Base-by-base conservation (phyloP, 2,329 filamentous ascomycete genomes). In the Aspergillus sp. region DNA sequence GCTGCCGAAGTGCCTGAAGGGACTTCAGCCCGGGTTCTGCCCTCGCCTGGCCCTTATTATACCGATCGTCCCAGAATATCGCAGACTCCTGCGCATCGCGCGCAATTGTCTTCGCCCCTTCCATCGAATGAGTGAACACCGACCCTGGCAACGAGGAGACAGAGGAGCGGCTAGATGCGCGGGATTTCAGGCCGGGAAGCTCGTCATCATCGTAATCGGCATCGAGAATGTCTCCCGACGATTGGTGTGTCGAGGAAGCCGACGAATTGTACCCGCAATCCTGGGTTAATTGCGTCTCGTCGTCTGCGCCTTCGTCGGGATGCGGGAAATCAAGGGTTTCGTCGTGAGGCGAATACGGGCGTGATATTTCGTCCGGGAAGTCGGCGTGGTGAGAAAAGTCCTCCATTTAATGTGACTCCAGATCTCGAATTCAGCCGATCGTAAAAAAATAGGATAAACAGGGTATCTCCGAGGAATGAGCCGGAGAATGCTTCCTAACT, bases 141-240 rank as follows among this genome's bases (percentile, higher is more conserved):
- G 76, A 78, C 18, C 69, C 73, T 5, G 77, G 76, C 11, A 77
- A 65, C 0, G 77, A 79, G 6, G 76, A 78, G 24, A 78, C 65
- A 1, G 77, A 79, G 6, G 77, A 78, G 36, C 71, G 74, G 57
- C 75, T 78, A 5, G 76, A 77, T 45, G 70, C 62, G 51, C 70
- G 63, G 2, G 73, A 75, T 32, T 68, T 67, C 29, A 65, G 32
- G 1, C 63, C 64, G 6, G 60, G 58, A n/a, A 69, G 55, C 16
- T 59, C 62, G 10, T 71, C 71, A 32, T 72, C 71, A 20, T 74
- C 71, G 47, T 69, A 57, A 31, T 71, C 65, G 9, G 56, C 66
- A 31, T 62, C 63, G 45, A 69, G 64, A 12, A 66, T 63, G 45
- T 72, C 72, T 47, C 67, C 65, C 6, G 62, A 64, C 12, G 73